Percentiles rank a stretch among this genome's conserved stretches.
phyloP scores from a whole-genome alignment of 345 rosid species.

The Heritiera fomes region DNA sequence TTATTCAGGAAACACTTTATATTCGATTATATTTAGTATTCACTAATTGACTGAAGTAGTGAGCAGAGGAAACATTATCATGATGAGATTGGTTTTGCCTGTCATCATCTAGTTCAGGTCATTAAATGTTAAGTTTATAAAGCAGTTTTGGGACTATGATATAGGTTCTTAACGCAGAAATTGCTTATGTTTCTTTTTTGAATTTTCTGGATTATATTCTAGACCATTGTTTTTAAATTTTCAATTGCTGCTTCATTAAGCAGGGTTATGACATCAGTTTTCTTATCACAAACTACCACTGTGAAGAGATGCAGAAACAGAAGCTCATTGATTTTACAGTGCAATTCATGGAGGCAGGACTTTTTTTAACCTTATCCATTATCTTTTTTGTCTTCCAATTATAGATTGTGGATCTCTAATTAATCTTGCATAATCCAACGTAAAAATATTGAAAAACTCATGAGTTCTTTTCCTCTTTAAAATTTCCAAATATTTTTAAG shows the following conservation, averaged over 20 bases:
- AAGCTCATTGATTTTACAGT: conserved; percentile 56
- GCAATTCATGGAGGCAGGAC: conserved; percentile 97
- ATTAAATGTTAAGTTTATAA: neutral
- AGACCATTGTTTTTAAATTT: too few species aligned
- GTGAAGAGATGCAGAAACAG: too few species aligned
- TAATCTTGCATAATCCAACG: neutral
- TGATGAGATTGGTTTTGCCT: neutral
- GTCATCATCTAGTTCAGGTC: neutral
- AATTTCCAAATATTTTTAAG: too few species aligned
- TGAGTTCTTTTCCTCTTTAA: too few species aligned
- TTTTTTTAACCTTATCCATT: conserved; percentile 22
- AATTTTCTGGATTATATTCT: neutral
- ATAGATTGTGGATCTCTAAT: neutral
- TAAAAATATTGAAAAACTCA: neutral
- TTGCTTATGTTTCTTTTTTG: neutral
- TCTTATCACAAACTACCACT: too few species aligned
- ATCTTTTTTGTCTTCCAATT: neutral
- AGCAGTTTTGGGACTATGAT: neutral
- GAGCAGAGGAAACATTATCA: neutral
- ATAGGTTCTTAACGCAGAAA: neutral
- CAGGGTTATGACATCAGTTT: too few species aligned
- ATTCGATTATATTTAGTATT: neutral
- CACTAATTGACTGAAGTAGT: neutral
- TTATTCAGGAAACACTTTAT: conserved; percentile 1
- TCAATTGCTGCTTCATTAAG: too few species aligned